Base-by-base conservation (phyloP, 345 rosid species). In the Lepidium didymum region DNA sequence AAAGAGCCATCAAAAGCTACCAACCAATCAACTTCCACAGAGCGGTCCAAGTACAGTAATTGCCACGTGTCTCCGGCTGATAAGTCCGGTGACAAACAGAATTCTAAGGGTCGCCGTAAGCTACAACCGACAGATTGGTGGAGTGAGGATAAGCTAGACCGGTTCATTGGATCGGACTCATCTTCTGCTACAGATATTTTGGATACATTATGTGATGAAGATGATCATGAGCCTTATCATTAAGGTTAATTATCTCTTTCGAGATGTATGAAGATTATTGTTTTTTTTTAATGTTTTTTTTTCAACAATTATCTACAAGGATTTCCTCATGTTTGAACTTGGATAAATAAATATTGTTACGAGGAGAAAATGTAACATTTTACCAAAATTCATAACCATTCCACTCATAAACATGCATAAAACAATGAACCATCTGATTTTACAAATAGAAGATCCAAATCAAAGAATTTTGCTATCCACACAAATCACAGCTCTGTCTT, bases 51-150 rank as follows among this genome's bases (percentile, higher is more conserved):
- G 38, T 60, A 36, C 19, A 59, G 65, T 61, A 33, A 73, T 33
- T 50, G 60, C 46, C 77, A 73, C 1, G 60, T 73, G 23, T 74
- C 52, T 1, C 78, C 68, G 37, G 58, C 64, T 45, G 37, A 18
- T 0, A 74, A 53, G 38, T 43, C 69, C 0, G 44, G 16, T 0
- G 21, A 36, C 7, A 67, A 45, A 44, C 61, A 37, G 5, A 67
- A 45, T 44, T 67, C 64, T 4, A 74, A 74, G 3, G 69, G 73
- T 44, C 68, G 45, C 7, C 64, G 63, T n/a, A 74, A 67, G 43
- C 13, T 29, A 34, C 44, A 67, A 14, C 0, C 44, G 4, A 18
- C 37, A n/a, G 47, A 19, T 51, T 51, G 41, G 56, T 73, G 16
- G 62, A 33, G 15, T 43, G 73, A 67, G 14, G 65, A 72, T 38